Conservation (phyloP, 2,329 filamentous ascomycete species). For the Xylariaceae sp. region DNA sequence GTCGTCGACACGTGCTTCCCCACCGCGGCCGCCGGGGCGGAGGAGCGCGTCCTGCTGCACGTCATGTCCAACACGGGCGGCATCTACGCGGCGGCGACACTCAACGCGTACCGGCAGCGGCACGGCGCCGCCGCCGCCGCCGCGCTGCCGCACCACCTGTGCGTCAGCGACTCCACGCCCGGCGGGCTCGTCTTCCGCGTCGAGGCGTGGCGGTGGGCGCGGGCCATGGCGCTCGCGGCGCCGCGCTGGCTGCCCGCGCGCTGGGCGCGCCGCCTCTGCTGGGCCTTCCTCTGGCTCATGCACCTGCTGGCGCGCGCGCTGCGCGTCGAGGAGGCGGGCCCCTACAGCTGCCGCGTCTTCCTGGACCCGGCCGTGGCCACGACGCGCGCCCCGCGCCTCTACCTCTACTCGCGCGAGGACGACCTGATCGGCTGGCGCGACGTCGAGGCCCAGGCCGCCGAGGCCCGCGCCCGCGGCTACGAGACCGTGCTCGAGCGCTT, state of each 20-base stretch:
- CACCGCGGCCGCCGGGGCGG: constrained; percentile 11
- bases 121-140: constrained; percentile 22
- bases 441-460: constrained; percentile 45
- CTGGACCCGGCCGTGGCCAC: constrained; percentile 29
- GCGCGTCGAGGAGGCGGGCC: constrained; percentile 33
- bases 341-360: constrained; percentile 30
- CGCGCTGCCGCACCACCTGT: constrained; percentile 38
- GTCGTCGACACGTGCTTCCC: constrained; percentile 34
- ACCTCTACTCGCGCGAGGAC: constrained; percentile 52
- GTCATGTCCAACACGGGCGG: constrained; percentile 53
- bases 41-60: constrained; percentile 38
- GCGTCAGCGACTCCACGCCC: constrained; percentile 46
- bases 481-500: constrained; percentile 43
- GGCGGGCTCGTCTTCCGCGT: constrained; percentile 35
- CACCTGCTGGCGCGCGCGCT: constrained; percentile 26
- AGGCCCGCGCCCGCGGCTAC: constrained; percentile 41
- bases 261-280: constrained; percentile 41
- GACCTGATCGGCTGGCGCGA: constrained; percentile 48
- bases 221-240: constrained; percentile 44
- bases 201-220: constrained; percentile 43
- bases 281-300: constrained; percentile 31
- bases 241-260: constrained; percentile 37
- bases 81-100: constrained; percentile 42
- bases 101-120: constrained; percentile 37
- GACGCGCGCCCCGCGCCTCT: constrained; percentile 37